Percentiles rank a stretch among this genome's conserved stretches.
These are phyloP conservation scores for Saururus chinensis DNA, from an alignment of 164 flowering plant species.

Conservation along the genomic window DNA sequence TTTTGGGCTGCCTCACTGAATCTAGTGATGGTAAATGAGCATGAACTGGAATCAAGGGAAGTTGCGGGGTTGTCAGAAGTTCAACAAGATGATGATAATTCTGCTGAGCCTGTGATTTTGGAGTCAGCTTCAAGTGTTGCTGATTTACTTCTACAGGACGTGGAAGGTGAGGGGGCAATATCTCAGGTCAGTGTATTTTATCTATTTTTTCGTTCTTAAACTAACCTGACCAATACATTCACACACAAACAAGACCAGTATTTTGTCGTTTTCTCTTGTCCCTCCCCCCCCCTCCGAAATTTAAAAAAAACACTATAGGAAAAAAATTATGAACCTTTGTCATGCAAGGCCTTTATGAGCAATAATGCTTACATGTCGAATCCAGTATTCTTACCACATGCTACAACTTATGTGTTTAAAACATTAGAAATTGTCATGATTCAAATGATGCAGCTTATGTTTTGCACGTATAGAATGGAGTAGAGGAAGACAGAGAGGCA, in stretches of 20 bases:
- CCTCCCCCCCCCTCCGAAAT: no score
- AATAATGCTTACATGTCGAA: no score
- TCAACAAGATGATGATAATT: slow-evolving; percentile 1
- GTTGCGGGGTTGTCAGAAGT: slow-evolving; percentile 9
- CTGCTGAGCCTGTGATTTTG: neutral
- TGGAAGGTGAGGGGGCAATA: neutral
- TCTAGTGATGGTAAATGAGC: slow-evolving; percentile 15
- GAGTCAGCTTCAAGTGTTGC: neutral
- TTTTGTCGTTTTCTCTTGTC: neutral
- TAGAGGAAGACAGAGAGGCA: no score
- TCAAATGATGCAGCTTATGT: no score
- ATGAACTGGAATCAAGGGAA: slow-evolving; percentile 13
- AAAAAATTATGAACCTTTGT: no score
- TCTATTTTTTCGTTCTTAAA: neutral
- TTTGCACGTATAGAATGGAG: no score
- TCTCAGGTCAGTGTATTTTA: neutral
- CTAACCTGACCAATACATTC: neutral
- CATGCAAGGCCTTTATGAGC: no score
- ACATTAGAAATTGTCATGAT: no score
- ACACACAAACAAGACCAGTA: no score
- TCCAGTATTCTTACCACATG: no score
- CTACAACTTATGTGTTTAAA: no score
- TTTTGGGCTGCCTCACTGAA: slow-evolving; percentile 9
- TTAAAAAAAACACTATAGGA: no score
- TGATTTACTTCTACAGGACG: neutral